These are phyloP conservation scores for Pichia deserticola DNA, from an alignment of 805 yeast genomes.

Conservation along the genomic window DNA sequence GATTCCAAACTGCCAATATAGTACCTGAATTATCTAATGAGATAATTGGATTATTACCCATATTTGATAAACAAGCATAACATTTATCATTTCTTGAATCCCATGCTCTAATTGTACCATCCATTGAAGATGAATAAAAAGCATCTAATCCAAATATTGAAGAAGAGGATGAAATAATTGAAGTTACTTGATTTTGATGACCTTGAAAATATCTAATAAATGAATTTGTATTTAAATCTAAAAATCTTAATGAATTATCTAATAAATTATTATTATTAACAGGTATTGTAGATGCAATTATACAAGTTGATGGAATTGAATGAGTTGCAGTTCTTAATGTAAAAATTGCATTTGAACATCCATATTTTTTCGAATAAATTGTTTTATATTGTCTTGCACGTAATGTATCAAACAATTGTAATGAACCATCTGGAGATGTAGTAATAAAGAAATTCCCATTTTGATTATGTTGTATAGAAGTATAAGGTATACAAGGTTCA, in stretches of 20 bases:
- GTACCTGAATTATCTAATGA: constrained; percentile 83
- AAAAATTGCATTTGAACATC: constrained; percentile 80
- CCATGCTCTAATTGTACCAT: constrained; percentile 81
- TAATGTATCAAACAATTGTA: constrained; percentile 72
- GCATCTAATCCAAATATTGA: constrained; percentile 37
- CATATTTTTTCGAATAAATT: constrained; percentile 81
- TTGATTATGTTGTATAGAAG: constrained; percentile 74
- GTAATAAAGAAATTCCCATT: constrained; percentile 72
- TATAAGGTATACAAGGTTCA: constrained; percentile 42
- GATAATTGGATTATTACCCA: constrained; percentile 27
- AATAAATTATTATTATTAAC: constrained; percentile 22
- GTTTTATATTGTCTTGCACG: constrained; percentile 64
- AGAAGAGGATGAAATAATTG: constrained; percentile 64
- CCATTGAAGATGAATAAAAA: constrained; percentile 49
- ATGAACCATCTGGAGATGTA: constrained; percentile 72
- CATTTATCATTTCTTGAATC: constrained; percentile 59
- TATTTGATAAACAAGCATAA: constrained; percentile 1
- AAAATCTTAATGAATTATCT: constrained; percentile 67
- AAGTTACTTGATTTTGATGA: constrained; percentile 69
- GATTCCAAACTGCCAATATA: constrained; percentile 61
- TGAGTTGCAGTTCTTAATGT: constrained; percentile 52
- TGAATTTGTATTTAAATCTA: constrained; percentile 69
- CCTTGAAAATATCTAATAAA: constrained; percentile 84
- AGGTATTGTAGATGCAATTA: constrained; percentile 68
- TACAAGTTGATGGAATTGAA: constrained; percentile 43